These are phyloP conservation scores for Xylaria longipes DNA, from an alignment of 495 filamentous ascomycete species.

Conservation along the genomic window DNA sequence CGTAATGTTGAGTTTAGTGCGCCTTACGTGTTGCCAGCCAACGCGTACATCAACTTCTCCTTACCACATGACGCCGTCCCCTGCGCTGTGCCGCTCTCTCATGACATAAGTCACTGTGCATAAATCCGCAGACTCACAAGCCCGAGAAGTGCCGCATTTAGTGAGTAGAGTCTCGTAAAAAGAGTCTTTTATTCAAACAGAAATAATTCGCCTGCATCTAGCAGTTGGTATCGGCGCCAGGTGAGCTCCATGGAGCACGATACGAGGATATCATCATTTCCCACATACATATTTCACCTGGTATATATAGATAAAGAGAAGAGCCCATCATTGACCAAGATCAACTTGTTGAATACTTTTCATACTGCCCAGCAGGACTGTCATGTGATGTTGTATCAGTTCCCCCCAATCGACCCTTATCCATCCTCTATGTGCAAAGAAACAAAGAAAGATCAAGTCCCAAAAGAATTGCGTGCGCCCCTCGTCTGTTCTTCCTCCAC, in stretches of 20 bases:
- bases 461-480: constrained; percentile 18
- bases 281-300: neutral
- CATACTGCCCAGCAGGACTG: constrained; percentile 22
- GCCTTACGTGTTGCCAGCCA: neutral
- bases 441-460: constrained; percentile 11
- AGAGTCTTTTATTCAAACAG: neutral
- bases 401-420: neutral
- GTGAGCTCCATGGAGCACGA: neutral
- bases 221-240: neutral
- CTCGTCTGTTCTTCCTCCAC: neutral
- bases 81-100: neutral
- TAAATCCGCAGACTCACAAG: neutral
- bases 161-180: neutral
- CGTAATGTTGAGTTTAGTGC: neutral
- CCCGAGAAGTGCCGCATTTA: neutral
- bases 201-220: neutral
- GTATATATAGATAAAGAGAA: neutral
- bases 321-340: constrained; percentile 8
- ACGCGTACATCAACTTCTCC: neutral
- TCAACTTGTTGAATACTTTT: constrained; percentile 23
- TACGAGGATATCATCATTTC: neutral
- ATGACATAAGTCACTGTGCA: neutral
- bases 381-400: neutral
- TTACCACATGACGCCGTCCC: neutral
- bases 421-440: constrained; percentile 12